Evolutionary conservation across 1,139 yeast species (phyloP).

Genomic region (Hanseniaspora uvarum): DNA sequence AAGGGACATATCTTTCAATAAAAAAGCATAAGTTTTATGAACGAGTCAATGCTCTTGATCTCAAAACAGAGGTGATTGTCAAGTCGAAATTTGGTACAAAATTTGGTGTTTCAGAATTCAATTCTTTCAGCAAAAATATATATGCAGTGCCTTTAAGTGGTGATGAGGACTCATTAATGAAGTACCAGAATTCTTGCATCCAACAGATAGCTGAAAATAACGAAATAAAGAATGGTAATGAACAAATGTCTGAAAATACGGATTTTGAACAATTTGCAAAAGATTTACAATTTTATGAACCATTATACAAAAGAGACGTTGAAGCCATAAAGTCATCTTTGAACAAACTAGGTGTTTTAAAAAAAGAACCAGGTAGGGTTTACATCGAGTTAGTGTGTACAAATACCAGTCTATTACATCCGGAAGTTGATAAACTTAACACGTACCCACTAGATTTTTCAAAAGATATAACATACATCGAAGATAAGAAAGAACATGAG

Average conservation of each 20-base stretch:
- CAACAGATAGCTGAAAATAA: background rate
- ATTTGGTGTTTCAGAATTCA: background rate
- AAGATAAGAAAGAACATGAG: background rate
- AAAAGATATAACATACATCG: background rate
- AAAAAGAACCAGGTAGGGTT: background rate
- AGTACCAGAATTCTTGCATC: background rate
- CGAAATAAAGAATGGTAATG: background rate
- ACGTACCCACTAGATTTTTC: background rate
- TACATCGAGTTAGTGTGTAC: background rate
- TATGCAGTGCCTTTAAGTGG: background rate
- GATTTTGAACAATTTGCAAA: background rate
- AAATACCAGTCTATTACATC: background rate
- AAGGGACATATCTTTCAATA: background rate
- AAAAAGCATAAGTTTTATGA: background rate
- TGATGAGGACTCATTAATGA: too few species aligned
- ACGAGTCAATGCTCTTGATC: background rate
- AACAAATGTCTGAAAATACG: background rate
- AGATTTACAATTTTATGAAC: background rate
- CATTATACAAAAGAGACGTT: background rate
- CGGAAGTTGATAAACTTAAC: background rate
- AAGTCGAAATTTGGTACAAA: background rate
- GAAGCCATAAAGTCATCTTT: background rate
- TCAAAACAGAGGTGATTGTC: background rate
- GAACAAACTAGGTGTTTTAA: background rate
- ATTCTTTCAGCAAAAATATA: background rate